These are phyloP conservation scores for Akanthomyces muscarius DNA, from an alignment of 2,329 filamentous ascomycete species.

Conservation along the genomic window DNA sequence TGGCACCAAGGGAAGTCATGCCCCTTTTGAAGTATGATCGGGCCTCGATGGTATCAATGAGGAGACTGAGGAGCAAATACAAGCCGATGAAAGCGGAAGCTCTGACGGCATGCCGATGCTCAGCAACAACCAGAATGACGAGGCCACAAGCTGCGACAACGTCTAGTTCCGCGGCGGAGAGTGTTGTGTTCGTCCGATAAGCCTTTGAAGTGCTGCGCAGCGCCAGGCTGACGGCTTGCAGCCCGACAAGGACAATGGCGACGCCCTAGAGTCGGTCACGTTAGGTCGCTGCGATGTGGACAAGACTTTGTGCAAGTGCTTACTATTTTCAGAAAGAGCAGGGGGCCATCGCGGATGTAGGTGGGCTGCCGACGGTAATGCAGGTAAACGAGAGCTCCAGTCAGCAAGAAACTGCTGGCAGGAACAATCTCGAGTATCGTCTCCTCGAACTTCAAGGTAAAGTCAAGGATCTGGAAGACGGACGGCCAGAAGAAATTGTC, in stretches of 20 bases:
- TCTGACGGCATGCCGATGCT: constrained; percentile 1
- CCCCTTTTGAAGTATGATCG: not conserved
- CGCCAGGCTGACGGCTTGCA: not conserved
- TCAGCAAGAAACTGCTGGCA: not conserved
- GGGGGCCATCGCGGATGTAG: not conserved
- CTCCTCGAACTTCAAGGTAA: not conserved
- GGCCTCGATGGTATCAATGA: not conserved
- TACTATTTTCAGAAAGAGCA: not conserved
- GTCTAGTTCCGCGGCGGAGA: not conserved
- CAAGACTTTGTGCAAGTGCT: not conserved
- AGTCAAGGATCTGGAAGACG: not conserved
- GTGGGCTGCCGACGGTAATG: not conserved
- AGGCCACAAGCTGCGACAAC: not conserved
- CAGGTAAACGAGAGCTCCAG: not conserved
- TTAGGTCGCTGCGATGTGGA: not conserved
- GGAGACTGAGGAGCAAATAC: not conserved
- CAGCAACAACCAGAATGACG: not conserved
- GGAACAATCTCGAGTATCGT: not conserved
- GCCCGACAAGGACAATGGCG: not conserved
- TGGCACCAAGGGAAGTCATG: not conserved
- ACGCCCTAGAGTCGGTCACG: not conserved
- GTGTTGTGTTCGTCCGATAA: not conserved
- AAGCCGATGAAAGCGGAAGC: not conserved
- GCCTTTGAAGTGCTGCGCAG: not conserved
- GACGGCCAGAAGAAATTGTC: not conserved